phyloP scores from a whole-genome alignment of 495 filamentous ascomycete genomes.

The Aspergillus sclerotiicarbonarius region DNA sequence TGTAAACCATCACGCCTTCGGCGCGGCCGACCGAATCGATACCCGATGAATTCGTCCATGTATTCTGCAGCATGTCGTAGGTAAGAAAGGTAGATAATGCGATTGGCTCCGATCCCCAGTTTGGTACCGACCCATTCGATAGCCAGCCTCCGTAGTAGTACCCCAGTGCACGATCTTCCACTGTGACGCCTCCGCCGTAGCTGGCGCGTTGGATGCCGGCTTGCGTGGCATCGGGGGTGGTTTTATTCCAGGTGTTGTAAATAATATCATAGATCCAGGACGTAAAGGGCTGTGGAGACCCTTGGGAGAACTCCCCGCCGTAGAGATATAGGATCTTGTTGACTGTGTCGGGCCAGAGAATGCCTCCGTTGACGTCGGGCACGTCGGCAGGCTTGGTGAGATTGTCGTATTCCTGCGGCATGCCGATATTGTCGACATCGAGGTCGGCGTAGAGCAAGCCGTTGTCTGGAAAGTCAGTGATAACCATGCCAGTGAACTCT shows the following conservation, averaged over 20 bases:
- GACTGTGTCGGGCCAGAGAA: conserved; percentile 12
- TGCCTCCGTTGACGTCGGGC: conserved; percentile 9
- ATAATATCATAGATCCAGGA: conserved; percentile 8
- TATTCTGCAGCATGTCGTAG: conserved; percentile 10
- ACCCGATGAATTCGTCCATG: conserved; percentile 10
- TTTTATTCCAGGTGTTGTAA: conserved; percentile 5
- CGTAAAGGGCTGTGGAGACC: not conserved
- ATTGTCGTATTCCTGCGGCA: conserved; percentile 8
- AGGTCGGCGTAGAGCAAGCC: conserved; percentile 10
- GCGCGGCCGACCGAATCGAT: conserved; percentile 9
- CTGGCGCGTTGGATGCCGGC: conserved; percentile 6
- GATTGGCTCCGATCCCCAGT: not conserved
- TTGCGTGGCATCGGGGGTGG: not conserved
- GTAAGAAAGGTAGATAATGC: conserved; percentile 1
- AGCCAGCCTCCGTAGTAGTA: conserved; percentile 15
- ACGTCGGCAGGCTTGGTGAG: conserved; percentile 10
- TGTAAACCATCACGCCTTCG: conserved; percentile 10
- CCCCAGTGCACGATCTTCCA: conserved; percentile 6
- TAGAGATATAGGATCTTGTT: conserved; percentile 16
- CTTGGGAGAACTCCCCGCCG: conserved; percentile 9
- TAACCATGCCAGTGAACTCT: not conserved
- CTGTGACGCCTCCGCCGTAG: conserved; percentile 7
- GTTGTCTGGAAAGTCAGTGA: conserved; percentile 1
- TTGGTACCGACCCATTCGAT: conserved; percentile 4
- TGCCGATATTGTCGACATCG: conserved; percentile 10